Percentiles rank a stretch among this genome's conserved stretches.
phyloP scores from a whole-genome alignment of 2,329 filamentous ascomycete species.

The Ophiostoma perfectum region DNA sequence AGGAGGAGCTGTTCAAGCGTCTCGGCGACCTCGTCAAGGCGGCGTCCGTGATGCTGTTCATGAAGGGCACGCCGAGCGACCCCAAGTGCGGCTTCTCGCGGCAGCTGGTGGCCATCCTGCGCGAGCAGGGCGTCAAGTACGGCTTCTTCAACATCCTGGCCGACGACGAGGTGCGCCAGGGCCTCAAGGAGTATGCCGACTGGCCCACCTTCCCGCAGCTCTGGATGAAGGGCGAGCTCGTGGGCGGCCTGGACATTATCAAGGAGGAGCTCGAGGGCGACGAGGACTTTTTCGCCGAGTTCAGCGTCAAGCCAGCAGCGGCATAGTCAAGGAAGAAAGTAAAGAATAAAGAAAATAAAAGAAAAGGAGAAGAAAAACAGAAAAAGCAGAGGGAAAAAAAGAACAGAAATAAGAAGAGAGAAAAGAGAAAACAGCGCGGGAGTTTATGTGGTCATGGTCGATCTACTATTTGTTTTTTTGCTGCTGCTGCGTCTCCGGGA shows the following conservation, averaged over 20 bases:
- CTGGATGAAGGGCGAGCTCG: slow-evolving; percentile 83
- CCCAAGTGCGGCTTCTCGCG: slow-evolving; percentile 95
- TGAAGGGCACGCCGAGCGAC: slow-evolving; percentile 96
- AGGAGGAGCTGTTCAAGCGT: slow-evolving; percentile 79
- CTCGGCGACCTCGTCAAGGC: slow-evolving; percentile 84
- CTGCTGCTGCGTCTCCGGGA: slow-evolving; percentile 4
- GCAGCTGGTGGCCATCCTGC: slow-evolving; percentile 77
- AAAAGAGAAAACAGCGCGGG: neutral
- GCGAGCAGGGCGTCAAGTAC: slow-evolving; percentile 89
- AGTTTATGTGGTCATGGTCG: neutral
- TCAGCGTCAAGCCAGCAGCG: slow-evolving; percentile 46
- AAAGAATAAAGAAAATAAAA: neutral
- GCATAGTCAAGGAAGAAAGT: neutral
- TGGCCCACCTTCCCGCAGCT: slow-evolving; percentile 98
- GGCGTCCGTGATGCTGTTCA: slow-evolving; percentile 97
- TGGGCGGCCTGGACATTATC: slow-evolving; percentile 93
- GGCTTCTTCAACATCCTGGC: slow-evolving; percentile 99
- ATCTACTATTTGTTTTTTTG: neutral
- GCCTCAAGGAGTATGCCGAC: slow-evolving; percentile 93
- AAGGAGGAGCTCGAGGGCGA: slow-evolving; percentile 89
- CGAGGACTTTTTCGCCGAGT: slow-evolving; percentile 73
- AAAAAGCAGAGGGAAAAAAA: neutral
- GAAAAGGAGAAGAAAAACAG: slow-evolving; percentile 1
- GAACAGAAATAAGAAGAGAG: neutral
- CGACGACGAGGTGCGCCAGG: slow-evolving; percentile 94